These are phyloP conservation scores for Cephaloascus albidus DNA, from an alignment of 805 yeast species.

Conservation along the genomic window DNA sequence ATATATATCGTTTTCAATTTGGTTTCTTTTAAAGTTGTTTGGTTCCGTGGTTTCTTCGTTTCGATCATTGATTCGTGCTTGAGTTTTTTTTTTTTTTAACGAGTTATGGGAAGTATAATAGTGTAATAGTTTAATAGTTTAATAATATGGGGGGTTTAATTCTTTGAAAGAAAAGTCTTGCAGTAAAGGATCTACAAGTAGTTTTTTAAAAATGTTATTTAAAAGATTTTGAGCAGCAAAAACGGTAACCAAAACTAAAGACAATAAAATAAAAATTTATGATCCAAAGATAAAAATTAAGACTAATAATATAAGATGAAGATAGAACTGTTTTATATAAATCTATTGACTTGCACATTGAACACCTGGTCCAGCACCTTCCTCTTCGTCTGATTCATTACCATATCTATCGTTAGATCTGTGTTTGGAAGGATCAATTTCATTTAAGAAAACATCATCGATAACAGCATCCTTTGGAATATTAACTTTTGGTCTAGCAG, in stretches of 20 bases:
- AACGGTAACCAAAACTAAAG: not conserved
- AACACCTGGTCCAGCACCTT: conserved; percentile 21
- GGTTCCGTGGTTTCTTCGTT: not conserved
- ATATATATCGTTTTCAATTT: not conserved
- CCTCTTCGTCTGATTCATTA: conserved; percentile 35
- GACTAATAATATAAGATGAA: no score
- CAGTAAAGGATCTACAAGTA: no score
- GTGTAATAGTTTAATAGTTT: no score
- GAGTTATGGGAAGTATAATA: no score
- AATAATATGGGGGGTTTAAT: no score
- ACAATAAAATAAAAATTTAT: not conserved
- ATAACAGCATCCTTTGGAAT: conserved; percentile 69
- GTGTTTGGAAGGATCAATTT: conserved; percentile 59
- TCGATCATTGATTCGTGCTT: not conserved
- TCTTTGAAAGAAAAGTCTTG: not conserved
- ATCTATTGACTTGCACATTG: conserved; percentile 15
- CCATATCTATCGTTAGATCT: conserved; percentile 28
- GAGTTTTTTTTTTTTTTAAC: no score
- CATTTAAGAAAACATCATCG: conserved; percentile 72
- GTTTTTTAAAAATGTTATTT: no score
- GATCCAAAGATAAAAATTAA: no score
- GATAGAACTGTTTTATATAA: no score
- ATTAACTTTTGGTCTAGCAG: conserved; percentile 53
- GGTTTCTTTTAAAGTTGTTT: not conserved
- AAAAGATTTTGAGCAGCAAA: no score